Percentiles rank a stretch among this genome's conserved stretches.
Evolutionary conservation across 352 stramenopile species (phyloP).

Genomic region (Phytophthora hibernalis): DNA sequence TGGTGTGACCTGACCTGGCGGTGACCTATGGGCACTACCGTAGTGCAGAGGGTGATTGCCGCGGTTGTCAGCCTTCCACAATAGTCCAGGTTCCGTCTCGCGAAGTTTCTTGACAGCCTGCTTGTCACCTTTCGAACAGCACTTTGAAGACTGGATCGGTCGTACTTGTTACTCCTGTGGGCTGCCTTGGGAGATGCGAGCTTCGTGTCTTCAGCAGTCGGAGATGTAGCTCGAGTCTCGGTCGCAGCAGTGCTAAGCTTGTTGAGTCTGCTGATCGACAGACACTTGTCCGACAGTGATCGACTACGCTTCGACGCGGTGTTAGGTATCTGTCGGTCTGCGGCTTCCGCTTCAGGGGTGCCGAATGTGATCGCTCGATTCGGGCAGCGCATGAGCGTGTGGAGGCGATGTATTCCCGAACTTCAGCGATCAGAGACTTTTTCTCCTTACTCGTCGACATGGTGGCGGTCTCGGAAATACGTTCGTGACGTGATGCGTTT

Average conservation of each 20-base stretch:
- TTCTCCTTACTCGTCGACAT: constrained; percentile 41
- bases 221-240: constrained; percentile 13
- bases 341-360: constrained; percentile 36
- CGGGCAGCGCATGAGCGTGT: constrained; percentile 11
- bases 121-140: constrained; percentile 61
- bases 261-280: constrained; percentile 19
- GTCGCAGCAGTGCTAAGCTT: background rate
- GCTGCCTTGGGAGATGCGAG: background rate
- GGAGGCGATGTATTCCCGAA: background rate
- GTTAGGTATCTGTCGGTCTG: constrained; percentile 14
- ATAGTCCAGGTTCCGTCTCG: constrained; percentile 44
- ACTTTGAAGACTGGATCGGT: constrained; percentile 53
- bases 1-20: too few relatives aligned
- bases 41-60: constrained; percentile 75
- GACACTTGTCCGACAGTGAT: constrained; percentile 30
- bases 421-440: constrained; percentile 5
- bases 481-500: background rate
- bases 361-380: constrained; percentile 36
- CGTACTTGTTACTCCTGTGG: constrained; percentile 46
- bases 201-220: background rate
- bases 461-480: constrained; percentile 63
- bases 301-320: constrained; percentile 14
- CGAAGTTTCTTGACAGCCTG: constrained; percentile 39
- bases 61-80: constrained; percentile 47
- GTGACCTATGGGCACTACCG: too few relatives aligned